Evolutionary conservation across 257 asterid species (phyloP), one percentile per base, ranked within the genome.

Genomic region (Capsicum chinense): DNA sequence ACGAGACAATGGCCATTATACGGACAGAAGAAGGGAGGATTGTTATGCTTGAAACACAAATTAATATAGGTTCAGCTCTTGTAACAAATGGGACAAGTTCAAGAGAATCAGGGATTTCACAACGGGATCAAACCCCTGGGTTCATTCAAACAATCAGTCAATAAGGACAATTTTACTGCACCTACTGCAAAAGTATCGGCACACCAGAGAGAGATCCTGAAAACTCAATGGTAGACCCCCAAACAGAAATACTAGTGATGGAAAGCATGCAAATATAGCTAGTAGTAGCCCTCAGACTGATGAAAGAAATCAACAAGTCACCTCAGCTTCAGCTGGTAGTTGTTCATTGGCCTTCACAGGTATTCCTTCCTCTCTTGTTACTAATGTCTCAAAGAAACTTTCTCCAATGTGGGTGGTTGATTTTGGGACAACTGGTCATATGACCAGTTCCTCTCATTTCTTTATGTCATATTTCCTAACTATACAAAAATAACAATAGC

Each of bases 291-390:
- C 26, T 59, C 64, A 59, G 26, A 59, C n/a, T 59, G 64, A 59
- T 59, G 64, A 59, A 59, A 59, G 11, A 59, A 59, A 59, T 59
- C 64, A 21, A 59, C 11, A 59, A 39, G 42, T 39, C 42, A 39
- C 42, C 12, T 64, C 71, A 26, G 14, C 44, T 26, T 64, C 71
- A 64, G 17, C 71, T 26, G 44, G 47, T 64, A 11, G 44, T 64
- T 64, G 66, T 59, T 59, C 71, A 64, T 64, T 64, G 71, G 71
- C 71, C 44, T 64, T 26, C 47, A 64, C 39, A 26, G 9, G 71
- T 64, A 64, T 64, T 26, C 11, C 9, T 64, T 64, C 44, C 17
- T 9, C 71, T 64, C 26, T 64, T 11, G 71, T 11, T 64, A 11
- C 70, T 64, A 64, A 64, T 26, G 71, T 64, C 6, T 19, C 71